phyloP scores from a whole-genome alignment of 2,329 filamentous ascomycete genomes.

The Penicillium nordicum region DNA sequence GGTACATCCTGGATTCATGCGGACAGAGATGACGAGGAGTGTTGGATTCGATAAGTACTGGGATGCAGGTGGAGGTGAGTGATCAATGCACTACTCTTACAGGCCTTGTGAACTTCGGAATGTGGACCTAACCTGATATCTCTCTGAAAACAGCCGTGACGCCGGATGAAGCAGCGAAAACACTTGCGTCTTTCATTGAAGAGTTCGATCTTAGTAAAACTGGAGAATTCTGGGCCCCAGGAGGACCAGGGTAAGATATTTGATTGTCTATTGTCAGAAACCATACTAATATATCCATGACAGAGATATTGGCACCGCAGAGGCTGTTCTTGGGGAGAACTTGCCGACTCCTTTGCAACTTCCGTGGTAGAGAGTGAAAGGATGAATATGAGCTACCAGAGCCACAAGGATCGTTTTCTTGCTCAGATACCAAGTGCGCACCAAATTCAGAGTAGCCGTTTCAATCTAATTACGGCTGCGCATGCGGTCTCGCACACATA shows the following conservation, averaged over 20 bases:
- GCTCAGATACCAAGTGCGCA: neutral
- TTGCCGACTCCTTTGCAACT: slow-evolving; percentile 63
- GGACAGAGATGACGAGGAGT: slow-evolving; percentile 67
- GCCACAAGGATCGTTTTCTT: neutral
- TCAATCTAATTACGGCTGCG: neutral
- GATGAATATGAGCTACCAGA: neutral
- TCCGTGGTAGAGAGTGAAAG: slow-evolving; percentile 55
- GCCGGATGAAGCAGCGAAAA: slow-evolving; percentile 63
- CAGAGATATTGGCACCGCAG: slow-evolving; percentile 68
- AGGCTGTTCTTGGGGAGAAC: slow-evolving; percentile 59
- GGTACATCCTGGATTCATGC: slow-evolving; percentile 71
- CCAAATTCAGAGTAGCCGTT: no score
- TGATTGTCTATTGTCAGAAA: neutral
- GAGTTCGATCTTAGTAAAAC: slow-evolving; percentile 63
- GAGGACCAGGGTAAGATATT: slow-evolving; percentile 58
- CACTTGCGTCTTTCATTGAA: slow-evolving; percentile 60
- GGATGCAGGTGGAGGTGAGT: slow-evolving; percentile 62
- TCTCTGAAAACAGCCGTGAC: slow-evolving; percentile 54
- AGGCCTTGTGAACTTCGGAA: no score
- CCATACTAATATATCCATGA: slow-evolving; percentile 10
- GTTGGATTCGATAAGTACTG: slow-evolving; percentile 73
- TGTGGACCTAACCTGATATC: neutral
- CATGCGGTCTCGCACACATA: slow-evolving; percentile 18
- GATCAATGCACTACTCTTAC: neutral
- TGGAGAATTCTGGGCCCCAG: slow-evolving; percentile 70